Base-by-base conservation (phyloP, 352 stramenopile species). In the Phytopythium kandeliae region DNA sequence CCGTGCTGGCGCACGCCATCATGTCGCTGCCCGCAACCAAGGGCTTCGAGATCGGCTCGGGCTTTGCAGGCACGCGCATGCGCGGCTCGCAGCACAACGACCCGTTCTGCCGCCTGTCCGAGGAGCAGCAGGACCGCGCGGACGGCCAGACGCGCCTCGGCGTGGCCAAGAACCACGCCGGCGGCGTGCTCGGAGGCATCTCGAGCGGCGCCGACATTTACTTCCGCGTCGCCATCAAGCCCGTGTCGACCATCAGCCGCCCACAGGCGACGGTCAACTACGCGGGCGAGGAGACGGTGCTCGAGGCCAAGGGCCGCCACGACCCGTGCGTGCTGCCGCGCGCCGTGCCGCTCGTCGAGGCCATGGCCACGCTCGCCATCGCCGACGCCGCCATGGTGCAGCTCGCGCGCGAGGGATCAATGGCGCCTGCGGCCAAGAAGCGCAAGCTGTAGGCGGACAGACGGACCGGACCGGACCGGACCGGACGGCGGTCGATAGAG, bases 11-110 rank as follows among this genome's bases (percentile, higher is more conserved):
- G 30, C 98, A 99, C 73, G 97, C 96, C 30, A 99, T 98, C 79
- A 93, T 99, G 69, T 99, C 95, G 30, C 97, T 99, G 60, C 97
- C 97, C 22, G 97, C 97, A 33, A 98, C 96, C 49, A 99, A 99
- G 78, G 97, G 97, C 30, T 99, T 99, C 64, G 96, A 99, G 76
- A 98, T 98, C 50, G 90, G 95, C 54, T 92, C 78, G 31, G 85
- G 81, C 34, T 99, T 99, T 71, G 85, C 70, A 8, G 96, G 97
- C 48, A 99, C 96, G 25, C 80, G 96, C 51, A 89, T 98, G 67
- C 96, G 86, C 31, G 97, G 97, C 33, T 98, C 93, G 48, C 73
- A 98, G 55, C 97, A 99, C 78, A 99, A 99, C 71, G 97, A 99
- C 68, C 92, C 97, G 55, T 99, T 99, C 84, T 93, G 82, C 52